phyloP scores from a whole-genome alignment of 306 rosid genomes.

The Cucumis sativus region Cucumber_9930_V3 NC_026656.2:5717501-5718000 shows the following conservation, averaged over 20 bases:
- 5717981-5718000: constrained; percentile 31
- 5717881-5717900: constrained; percentile 49
- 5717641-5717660: no score
- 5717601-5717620: no score
- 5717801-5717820: neutral
- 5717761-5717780: neutral
- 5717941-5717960: constrained; percentile 36
- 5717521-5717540: no score
- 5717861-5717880: neutral
- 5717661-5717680: neutral
- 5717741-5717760: neutral
- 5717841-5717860: neutral
- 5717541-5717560: no score
- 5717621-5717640: no score
- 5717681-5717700: neutral
- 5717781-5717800: neutral
- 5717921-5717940: constrained; percentile 29
- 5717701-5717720: neutral
- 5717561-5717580: no score
- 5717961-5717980: constrained; percentile 29
- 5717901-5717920: constrained; percentile 62
- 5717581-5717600: no score
- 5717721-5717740: neutral
- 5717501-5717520: no score
- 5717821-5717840: neutral